Base-by-base conservation (phyloP, 179 eudicot genomes). In the Gypsophila paniculata region DNA sequence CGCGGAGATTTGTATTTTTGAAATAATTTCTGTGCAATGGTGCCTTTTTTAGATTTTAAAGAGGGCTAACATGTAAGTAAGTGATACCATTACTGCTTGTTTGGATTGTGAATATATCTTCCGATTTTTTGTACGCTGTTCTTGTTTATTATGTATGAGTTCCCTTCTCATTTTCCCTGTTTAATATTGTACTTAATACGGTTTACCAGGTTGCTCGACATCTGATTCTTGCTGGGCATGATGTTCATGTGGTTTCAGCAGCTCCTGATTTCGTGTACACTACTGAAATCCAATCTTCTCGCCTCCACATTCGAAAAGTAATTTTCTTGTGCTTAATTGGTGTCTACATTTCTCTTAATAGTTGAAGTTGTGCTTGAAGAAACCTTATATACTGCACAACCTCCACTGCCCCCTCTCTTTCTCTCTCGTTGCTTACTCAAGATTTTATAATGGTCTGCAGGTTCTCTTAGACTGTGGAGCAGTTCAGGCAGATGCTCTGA, bases 401-500 rank as follows among this genome's bases (percentile, higher is more conserved):
- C 25, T 21, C n/a, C 39, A 26, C n/a, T n/a, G n/a, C 39, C 29
- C 13, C 4, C 3, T 22, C 38, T 12, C 39, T 60, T 2, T 22
- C 13, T 51, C 25, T 15, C 12, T 21, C n/a, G n/a, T 55, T 38
- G 67, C 29, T n/a, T 25, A 26, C 8, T 36, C 51, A 13, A 65
- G 2, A 60, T 61, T 29, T 38, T 39, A 68, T 68, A 26, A 21
- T 58, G 32, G 36, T 48, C 65, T 68, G 55, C 85, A 94, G 99
- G 85, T 94, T 49, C 89, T 94, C 52, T 79, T 95, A 67, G 99
- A 95, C 74, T 95, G 99, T 84, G 99, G 99, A 76, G 99, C 99
- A 65, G 97, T 95, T 81, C 99, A 95, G 85, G 97, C 97, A 72
- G 99, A 95, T 83, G 99, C 99, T 62, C 82, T 95, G 83, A 95